Conservation (phyloP, 495 filamentous ascomycete genomes). For the Penicillium canescens region DNA sequence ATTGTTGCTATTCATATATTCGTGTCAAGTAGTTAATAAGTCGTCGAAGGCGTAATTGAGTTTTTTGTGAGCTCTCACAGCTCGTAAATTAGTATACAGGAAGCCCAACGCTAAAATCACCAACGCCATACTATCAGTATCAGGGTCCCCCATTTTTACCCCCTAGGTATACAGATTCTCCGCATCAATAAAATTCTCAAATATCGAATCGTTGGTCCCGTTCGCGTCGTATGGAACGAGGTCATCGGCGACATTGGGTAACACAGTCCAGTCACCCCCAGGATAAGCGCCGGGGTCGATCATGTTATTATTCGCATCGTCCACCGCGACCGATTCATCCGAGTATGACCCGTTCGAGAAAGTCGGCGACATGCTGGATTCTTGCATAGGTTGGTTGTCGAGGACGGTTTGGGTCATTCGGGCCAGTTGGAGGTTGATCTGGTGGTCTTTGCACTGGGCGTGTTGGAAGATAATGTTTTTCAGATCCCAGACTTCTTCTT, state of each 20-base stretch:
- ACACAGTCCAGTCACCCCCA: neutral
- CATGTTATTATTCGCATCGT: neutral
- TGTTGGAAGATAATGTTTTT: slow-evolving; percentile 29
- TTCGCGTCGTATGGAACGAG: neutral
- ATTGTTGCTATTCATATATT: too few species aligned
- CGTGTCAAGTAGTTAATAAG: too few species aligned
- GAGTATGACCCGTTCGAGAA: slow-evolving; percentile 15
- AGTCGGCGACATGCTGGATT: slow-evolving; percentile 5
- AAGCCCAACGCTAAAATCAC: neutral
- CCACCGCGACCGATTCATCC: slow-evolving; percentile 13
- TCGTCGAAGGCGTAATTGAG: too few species aligned
- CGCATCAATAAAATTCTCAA: slow-evolving; percentile 16
- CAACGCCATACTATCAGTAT: neutral
- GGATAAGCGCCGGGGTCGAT: neutral
- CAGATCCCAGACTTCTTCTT: slow-evolving; percentile 23
- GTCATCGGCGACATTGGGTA: neutral
- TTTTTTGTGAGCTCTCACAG: too few species aligned
- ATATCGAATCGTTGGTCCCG: slow-evolving; percentile 11
- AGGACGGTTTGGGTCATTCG: slow-evolving; percentile 15
- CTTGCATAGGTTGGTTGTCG: neutral
- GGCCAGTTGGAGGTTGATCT: slow-evolving; percentile 21
- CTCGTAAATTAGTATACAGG: too few species aligned
- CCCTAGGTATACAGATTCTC: slow-evolving; percentile 5
- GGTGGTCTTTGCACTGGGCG: slow-evolving; percentile 18
- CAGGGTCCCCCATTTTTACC: neutral